Conservation (phyloP, 495 filamentous ascomycete genomes). For the Aspergillus cavernicola region DNA sequence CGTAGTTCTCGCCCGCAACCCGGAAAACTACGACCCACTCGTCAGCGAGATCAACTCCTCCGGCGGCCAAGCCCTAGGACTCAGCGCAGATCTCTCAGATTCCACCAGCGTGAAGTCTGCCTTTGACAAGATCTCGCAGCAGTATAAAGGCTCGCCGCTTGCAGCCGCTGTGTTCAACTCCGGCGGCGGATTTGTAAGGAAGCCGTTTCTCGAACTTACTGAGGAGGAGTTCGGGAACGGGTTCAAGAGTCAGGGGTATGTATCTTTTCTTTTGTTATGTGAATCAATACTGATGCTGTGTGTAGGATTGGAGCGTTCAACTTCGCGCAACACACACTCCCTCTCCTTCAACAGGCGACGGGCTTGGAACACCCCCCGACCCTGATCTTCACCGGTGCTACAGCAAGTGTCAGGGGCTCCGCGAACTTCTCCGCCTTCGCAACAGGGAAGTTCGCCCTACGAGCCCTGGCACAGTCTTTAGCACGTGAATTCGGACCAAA, state of each 20-base stretch:
- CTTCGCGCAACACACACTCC: constrained; percentile 71
- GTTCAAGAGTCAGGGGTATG: constrained; percentile 58
- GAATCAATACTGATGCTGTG: neutral
- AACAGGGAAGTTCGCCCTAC: constrained; percentile 73
- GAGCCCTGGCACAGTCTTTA: constrained; percentile 73
- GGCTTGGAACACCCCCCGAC: constrained; percentile 61
- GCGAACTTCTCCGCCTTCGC: constrained; percentile 71
- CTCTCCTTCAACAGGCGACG: constrained; percentile 62
- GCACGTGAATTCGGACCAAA: constrained; percentile 86
- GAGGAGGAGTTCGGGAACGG: constrained; percentile 59
- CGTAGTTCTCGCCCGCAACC: constrained; percentile 67
- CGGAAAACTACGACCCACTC: constrained; percentile 61
- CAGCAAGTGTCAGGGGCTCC: constrained; percentile 72
- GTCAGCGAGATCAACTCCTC: constrained; percentile 67
- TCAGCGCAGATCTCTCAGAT: constrained; percentile 69
- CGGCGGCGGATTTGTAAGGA: constrained; percentile 62
- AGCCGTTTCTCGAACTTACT: constrained; percentile 76
- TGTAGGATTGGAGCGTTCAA: constrained; percentile 67
- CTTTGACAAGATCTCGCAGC: constrained; percentile 62
- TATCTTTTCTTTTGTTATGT: neutral
- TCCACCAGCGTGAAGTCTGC: constrained; percentile 57
- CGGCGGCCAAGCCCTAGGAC: constrained; percentile 72
- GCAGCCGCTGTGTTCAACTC: constrained; percentile 85
- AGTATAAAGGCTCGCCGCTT: constrained; percentile 43
- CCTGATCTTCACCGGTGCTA: constrained; percentile 84